A percentile compares a stretch with the other conserved stretches of the same genome.
Evolutionary conservation across 768 basidiomycete genomes (phyloP).

Genomic region (Pleurotus eryngii): DNA sequence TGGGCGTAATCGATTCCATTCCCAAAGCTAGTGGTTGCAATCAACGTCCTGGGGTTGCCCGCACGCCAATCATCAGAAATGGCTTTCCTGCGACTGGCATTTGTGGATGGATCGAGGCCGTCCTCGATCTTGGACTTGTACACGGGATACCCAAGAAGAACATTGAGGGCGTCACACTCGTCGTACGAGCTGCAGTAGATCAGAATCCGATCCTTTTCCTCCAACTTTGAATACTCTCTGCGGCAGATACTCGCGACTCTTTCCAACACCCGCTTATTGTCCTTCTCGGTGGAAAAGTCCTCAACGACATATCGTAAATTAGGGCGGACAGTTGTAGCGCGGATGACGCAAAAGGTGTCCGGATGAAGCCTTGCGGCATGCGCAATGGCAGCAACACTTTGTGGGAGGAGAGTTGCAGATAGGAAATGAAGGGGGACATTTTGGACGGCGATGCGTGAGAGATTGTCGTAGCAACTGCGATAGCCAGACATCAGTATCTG

Average conservation of each 20-base stretch:
- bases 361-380: background rate
- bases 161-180: background rate
- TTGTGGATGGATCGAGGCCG: background rate
- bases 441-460: background rate
- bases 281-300: too few relatives aligned
- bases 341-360: background rate
- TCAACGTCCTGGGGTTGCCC: background rate
- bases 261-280: background rate
- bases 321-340: conserved; percentile 3
- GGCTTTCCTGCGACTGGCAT: background rate
- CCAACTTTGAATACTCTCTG: background rate
- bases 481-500: conserved; percentile 2
- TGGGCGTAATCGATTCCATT: conserved; percentile 4
- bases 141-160: background rate
- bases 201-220: background rate
- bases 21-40: conserved; percentile 6
- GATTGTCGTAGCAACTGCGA: conserved; percentile 1
- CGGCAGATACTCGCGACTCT: background rate
- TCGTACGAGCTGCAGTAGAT: conserved; percentile 5
- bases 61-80: background rate
- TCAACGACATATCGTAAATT: background rate
- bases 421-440: conserved; percentile 2
- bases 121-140: background rate
- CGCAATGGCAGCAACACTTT: background rate
- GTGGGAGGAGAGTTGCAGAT: conserved; percentile 4